phyloP scores from a whole-genome alignment of 495 filamentous ascomycete genomes.

The Tuber brumale region DNA sequence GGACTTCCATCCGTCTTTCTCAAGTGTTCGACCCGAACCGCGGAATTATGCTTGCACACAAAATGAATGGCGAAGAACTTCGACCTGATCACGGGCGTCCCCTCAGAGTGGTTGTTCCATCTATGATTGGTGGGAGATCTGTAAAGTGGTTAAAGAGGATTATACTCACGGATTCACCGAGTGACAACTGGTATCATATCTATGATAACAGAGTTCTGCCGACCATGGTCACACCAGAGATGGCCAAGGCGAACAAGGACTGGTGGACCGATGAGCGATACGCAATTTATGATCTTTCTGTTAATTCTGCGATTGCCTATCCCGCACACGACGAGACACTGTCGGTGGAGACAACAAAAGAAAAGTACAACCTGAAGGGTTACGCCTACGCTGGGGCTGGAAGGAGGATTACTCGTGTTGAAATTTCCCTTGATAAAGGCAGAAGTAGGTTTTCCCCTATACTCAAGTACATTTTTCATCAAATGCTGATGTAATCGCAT shows the following conservation, averaged over 20 bases:
- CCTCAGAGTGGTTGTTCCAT: slow-evolving; percentile 75
- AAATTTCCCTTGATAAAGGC: slow-evolving; percentile 80
- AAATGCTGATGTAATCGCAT: slow-evolving; percentile 26
- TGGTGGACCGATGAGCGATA: slow-evolving; percentile 91
- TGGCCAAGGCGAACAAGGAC: slow-evolving; percentile 63
- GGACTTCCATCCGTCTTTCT: slow-evolving; percentile 78
- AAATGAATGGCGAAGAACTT: slow-evolving; percentile 85
- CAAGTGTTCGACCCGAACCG: slow-evolving; percentile 81
- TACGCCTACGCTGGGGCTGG: slow-evolving; percentile 92
- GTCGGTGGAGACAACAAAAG: slow-evolving; percentile 42
- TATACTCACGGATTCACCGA: slow-evolving; percentile 69
- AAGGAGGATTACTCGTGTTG: slow-evolving; percentile 73
- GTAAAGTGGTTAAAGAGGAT: slow-evolving; percentile 92
- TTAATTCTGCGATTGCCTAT: slow-evolving; percentile 76
- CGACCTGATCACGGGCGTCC: slow-evolving; percentile 85
- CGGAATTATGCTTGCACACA: slow-evolving; percentile 83
- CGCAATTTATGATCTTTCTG: slow-evolving; percentile 88
- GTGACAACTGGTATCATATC: slow-evolving; percentile 95
- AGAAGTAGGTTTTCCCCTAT: slow-evolving; percentile 44
- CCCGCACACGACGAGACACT: slow-evolving; percentile 75
- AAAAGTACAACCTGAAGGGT: slow-evolving; percentile 59
- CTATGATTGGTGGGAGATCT: slow-evolving; percentile 88
- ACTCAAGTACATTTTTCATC: not conserved
- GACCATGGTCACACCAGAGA: slow-evolving; percentile 79
- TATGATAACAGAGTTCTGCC: slow-evolving; percentile 91